A percentile compares a stretch with the other conserved stretches of the same genome.
Conservation (phyloP, 495 filamentous ascomycete species). For the Xylaria flabelliformis region DNA sequence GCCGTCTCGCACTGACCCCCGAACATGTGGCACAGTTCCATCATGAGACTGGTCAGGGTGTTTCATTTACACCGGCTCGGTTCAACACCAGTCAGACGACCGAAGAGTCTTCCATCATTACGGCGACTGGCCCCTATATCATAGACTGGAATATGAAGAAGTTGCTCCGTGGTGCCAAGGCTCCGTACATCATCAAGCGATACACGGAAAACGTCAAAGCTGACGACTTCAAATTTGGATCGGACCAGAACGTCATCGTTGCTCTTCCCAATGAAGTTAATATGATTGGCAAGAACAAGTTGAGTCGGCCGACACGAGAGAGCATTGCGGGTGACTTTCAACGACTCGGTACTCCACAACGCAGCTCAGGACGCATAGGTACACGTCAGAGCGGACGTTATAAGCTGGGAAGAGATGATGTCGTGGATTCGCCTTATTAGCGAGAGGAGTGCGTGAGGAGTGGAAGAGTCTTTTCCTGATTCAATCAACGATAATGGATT, state of each 20-base stretch:
- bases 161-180: conserved; percentile 75
- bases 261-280: conserved; percentile 96
- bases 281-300: conserved; percentile 85
- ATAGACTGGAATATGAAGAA: conserved; percentile 96
- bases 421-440: conserved; percentile 86
- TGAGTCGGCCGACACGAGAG: conserved; percentile 90
- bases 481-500: conserved; percentile 16
- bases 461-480: neutral
- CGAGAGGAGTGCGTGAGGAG: neutral
- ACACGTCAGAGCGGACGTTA: conserved; percentile 58
- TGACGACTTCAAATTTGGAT: conserved; percentile 98
- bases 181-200: conserved; percentile 94
- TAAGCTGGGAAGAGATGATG: conserved; percentile 73
- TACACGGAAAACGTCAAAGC: conserved; percentile 95
- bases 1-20: conserved; percentile 85
- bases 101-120: conserved; percentile 89
- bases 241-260: conserved; percentile 97
- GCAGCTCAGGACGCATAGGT: conserved; percentile 54
- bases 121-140: conserved; percentile 96
- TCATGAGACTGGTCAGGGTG: conserved; percentile 84
- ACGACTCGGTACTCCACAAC: conserved; percentile 53
- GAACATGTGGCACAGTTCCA: conserved; percentile 95
- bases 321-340: conserved; percentile 72
- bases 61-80: conserved; percentile 87
- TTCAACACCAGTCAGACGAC: conserved; percentile 90